Percentiles rank a stretch among this genome's conserved stretches.
Evolutionary conservation across 805 yeast species (phyloP).

Genomic region (Saturnispora zaruensis): DNA sequence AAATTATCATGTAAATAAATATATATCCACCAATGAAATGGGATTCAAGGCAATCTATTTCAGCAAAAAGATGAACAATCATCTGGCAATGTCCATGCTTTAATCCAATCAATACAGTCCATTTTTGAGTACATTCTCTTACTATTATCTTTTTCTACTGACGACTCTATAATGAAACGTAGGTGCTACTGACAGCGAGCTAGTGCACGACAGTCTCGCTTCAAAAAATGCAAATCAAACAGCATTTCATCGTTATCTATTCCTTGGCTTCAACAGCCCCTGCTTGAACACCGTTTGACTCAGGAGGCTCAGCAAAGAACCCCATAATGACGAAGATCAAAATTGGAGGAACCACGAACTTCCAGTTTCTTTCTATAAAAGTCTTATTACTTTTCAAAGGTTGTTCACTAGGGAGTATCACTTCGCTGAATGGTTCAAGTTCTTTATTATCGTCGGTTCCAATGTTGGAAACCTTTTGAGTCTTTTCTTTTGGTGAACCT

Average conservation of each 20-base stretch:
- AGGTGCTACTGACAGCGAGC: neutral
- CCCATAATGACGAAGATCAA: neutral
- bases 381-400: conserved; percentile 26
- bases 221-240: neutral
- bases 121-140: no score
- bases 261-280: neutral
- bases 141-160: no score
- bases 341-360: conserved; percentile 47
- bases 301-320: neutral
- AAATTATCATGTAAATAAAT: neutral
- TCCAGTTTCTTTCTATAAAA: conserved; percentile 55
- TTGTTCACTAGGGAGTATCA: neutral
- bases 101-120: no score
- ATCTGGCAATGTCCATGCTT: no score
- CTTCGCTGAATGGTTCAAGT: conserved; percentile 10
- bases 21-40: neutral
- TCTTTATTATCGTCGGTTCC: neutral
- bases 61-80: no score
- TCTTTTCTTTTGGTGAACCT: neutral
- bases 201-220: neutral
- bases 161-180: no score
- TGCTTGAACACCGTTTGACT: neutral
- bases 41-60: no score
- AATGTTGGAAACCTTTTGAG: neutral
- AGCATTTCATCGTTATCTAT: neutral